Base-by-base conservation (phyloP, 2,329 filamentous ascomycete species). In the Xylariaceae sp. region DNA sequence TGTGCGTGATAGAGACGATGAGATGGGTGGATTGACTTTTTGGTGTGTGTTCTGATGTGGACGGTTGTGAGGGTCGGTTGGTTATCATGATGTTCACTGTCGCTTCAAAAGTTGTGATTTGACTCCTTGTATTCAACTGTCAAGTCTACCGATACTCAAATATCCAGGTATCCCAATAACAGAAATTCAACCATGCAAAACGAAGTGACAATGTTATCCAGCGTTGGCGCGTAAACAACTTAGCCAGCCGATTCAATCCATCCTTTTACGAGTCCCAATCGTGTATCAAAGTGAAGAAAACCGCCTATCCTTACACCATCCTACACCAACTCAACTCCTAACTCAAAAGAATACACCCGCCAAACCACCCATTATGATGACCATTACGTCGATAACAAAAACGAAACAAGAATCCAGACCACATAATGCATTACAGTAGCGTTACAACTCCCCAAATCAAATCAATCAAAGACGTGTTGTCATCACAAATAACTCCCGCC, bases 401-500 rank as follows among this genome's bases (percentile, higher is more conserved):
- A 51, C 18, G 37, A 4, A 0, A 51, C 17, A 13, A 6, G 17
- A 15, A 51, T 3, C 18, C 23, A 30, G 23, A 30, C 23, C 23
- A 30, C 23, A 30, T 30, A 51, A 51, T 51, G 49, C 17, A 35
- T n/a, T 49, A 51, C 17, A 51, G 18, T 51, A 13, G 37, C 9
- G 13, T 47, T 47, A 17, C 44, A 47, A 42, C 9, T 2, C 15
- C 7, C 44, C 44, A 30, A 5, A 1, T 1, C 23, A 30, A 30
- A 5, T 1, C 1, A 30, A 30, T 30, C 23, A 30, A 23, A 23
- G 23, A 13, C 4, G 13, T 1, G 37, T 13, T 10, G 9, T 30
- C n/a, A 30, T 56, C 56, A 65, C 63, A 68, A 45, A 37, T 55
- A 68, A 5, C 56, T 39, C 1, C 13, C 42, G 48, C 53, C 15